Conservation (phyloP, 2,329 filamentous ascomycete species). For the Neofusicoccum sp. region DNA sequence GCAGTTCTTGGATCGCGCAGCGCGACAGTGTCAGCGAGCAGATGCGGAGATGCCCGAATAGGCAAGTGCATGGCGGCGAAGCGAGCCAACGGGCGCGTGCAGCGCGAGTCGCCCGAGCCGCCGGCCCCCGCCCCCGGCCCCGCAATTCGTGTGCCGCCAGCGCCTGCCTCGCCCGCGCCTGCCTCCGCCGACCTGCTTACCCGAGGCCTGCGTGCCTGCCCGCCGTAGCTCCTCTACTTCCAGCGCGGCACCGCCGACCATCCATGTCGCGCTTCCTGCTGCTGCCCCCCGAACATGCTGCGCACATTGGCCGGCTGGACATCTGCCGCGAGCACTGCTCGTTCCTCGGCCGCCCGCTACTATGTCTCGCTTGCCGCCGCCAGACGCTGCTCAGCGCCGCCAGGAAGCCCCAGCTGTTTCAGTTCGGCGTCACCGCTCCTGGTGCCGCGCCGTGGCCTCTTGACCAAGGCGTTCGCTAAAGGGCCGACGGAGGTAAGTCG, state of each 20-base stretch:
- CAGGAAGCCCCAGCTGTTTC: background rate
- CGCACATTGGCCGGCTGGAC: background rate
- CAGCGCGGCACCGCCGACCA: background rate
- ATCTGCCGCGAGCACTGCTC: background rate
- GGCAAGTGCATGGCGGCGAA: background rate
- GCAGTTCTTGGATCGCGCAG: background rate
- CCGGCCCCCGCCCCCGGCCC: no score
- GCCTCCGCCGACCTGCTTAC: background rate
- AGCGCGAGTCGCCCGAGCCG: no score
- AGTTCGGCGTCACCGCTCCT: background rate
- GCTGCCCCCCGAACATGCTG: conserved; percentile 1
- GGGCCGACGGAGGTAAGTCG: conserved; percentile 36
- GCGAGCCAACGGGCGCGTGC: conserved; percentile 1
- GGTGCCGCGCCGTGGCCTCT: conserved; percentile 23
- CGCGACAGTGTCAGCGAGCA: background rate
- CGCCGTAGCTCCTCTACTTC: background rate
- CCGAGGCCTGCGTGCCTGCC: background rate
- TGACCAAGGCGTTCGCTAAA: conserved; percentile 35
- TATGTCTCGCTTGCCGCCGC: background rate
- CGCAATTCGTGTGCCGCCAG: no score
- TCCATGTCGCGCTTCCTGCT: background rate
- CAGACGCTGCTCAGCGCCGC: background rate
- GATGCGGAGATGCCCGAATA: background rate
- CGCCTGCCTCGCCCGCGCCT: no score
- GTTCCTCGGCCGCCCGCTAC: background rate